Conservation (phyloP, 768 basidiomycete genomes). For the Leccinum imitatum region DNA sequence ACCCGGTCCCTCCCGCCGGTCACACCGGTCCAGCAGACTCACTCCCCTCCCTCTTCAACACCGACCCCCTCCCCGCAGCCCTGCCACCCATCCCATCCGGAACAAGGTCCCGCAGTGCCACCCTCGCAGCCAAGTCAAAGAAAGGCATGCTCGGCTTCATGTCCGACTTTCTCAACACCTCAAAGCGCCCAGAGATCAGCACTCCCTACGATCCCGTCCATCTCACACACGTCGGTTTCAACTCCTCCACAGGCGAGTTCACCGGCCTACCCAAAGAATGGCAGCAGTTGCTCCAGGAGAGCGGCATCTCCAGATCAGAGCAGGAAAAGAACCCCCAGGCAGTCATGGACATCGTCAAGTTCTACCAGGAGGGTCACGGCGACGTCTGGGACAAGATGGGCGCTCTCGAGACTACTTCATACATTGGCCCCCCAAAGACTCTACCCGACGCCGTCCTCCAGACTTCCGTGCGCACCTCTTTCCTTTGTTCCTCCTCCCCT, state of each 20-base stretch:
- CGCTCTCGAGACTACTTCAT: slow-evolving; percentile 40
- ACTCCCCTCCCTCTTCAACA: slow-evolving; percentile 21
- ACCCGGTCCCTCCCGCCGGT: slow-evolving; percentile 25
- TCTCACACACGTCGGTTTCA: slow-evolving; percentile 99
- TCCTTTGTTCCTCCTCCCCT: not conserved
- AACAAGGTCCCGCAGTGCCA: slow-evolving; percentile 43
- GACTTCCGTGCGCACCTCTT: slow-evolving; percentile 49
- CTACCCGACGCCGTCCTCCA: slow-evolving; percentile 49
- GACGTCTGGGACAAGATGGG: slow-evolving; percentile 89
- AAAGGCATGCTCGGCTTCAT: slow-evolving; percentile 67
- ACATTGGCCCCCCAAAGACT: slow-evolving; percentile 28
- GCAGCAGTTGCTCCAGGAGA: slow-evolving; percentile 96
- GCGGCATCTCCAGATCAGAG: slow-evolving; percentile 89
- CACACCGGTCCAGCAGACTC: slow-evolving; percentile 23
- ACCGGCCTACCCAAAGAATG: slow-evolving; percentile 98
- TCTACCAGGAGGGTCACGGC: slow-evolving; percentile 87
- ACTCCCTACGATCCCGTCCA: slow-evolving; percentile 99
- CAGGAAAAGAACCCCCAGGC: slow-evolving; percentile 98
- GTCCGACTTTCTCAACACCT: slow-evolving; percentile 72
- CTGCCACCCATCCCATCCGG: slow-evolving; percentile 19
- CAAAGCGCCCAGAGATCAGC: slow-evolving; percentile 87
- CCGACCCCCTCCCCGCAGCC: slow-evolving; percentile 8
- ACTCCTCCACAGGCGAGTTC: slow-evolving; percentile 97
- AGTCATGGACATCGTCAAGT: slow-evolving; percentile 98
- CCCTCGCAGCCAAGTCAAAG: slow-evolving; percentile 43